These are phyloP conservation scores for Acorus calamus DNA, from an alignment of 106 monocot genomes.

Conservation along the genomic window DNA sequence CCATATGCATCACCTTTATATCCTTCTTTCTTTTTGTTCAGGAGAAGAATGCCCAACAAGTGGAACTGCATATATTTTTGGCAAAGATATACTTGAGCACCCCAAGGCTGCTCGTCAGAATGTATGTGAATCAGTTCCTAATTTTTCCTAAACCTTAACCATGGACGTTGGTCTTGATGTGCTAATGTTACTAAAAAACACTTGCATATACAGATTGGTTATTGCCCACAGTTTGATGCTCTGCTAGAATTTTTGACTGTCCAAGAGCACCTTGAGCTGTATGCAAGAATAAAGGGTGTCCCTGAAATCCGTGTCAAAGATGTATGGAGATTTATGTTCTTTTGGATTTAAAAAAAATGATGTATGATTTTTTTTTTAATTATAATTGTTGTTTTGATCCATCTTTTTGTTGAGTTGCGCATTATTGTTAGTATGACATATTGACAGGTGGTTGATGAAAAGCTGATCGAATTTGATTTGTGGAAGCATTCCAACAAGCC, in stretches of 20 bases:
- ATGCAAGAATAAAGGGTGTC: conserved; percentile 83
- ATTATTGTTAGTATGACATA: no score
- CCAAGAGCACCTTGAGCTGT: conserved; percentile 80
- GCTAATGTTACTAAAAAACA: conserved; percentile 1
- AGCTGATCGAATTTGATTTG: conserved; percentile 75
- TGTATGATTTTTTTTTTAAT: not conserved
- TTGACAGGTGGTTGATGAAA: conserved; percentile 67
- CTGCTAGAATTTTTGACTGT: conserved; percentile 77
- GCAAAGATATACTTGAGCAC: conserved; percentile 52
- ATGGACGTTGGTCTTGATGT: not conserved
- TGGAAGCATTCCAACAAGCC: conserved; percentile 72
- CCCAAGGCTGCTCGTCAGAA: conserved; percentile 56
- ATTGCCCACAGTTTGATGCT: conserved; percentile 95
- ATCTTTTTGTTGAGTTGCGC: not conserved
- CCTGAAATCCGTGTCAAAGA: conserved; percentile 42
- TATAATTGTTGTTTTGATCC: not conserved
- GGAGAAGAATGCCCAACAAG: conserved; percentile 74
- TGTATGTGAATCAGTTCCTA: conserved; percentile 25
- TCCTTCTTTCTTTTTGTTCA: conserved; percentile 17
- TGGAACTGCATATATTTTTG: conserved; percentile 93
- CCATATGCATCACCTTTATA: not conserved
- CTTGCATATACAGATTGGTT: conserved; percentile 54
- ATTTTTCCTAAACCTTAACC: conserved; percentile 3
- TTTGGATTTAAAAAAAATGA: not conserved
- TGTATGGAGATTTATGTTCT: conserved; percentile 18